phyloP scores from a whole-genome alignment of 768 basidiomycete species.

The Tricholoma furcatifolium region DNA sequence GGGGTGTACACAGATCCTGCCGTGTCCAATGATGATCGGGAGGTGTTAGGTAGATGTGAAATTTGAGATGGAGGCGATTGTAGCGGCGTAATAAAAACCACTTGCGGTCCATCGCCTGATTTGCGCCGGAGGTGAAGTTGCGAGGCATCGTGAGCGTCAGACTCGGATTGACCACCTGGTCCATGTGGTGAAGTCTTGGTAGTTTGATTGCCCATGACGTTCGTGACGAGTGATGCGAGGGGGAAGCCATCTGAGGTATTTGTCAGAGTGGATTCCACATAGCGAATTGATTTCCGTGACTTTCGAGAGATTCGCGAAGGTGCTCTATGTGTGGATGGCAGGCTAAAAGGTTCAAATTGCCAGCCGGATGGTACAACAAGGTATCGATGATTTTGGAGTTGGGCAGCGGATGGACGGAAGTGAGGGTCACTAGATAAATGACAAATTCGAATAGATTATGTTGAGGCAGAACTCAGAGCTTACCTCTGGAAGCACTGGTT shows the following conservation, averaged over 20 bases:
- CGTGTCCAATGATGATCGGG: conserved; percentile 13
- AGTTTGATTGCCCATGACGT: background rate
- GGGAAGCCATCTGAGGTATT: background rate
- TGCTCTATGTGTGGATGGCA: conserved; percentile 5
- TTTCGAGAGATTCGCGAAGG: conserved; percentile 10
- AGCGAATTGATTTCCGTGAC: conserved; percentile 8
- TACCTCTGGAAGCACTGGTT: conserved; percentile 76
- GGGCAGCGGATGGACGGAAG: conserved; percentile 63
- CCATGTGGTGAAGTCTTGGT: background rate
- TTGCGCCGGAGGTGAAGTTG: conserved; percentile 4
- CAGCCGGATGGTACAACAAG: conserved; percentile 55
- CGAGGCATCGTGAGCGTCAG: background rate
- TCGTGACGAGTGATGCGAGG: background rate
- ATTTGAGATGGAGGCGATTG: conserved; percentile 19
- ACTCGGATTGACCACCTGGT: background rate
- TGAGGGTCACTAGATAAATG: conserved; percentile 54
- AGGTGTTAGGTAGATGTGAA: conserved; percentile 8
- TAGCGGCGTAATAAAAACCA: conserved; percentile 33
- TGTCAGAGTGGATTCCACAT: background rate
- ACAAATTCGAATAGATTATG: background rate
- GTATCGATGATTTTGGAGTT: conserved; percentile 66
- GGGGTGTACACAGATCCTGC: conserved; percentile 17
- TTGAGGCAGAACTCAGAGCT: conserved; percentile 16
- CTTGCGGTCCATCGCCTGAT: conserved; percentile 24
- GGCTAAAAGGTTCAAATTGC: conserved; percentile 28